These are phyloP conservation scores for Ceratobasidium sp. DNA, from an alignment of 1,284 basidiomycete species.

Conservation along the genomic window DNA sequence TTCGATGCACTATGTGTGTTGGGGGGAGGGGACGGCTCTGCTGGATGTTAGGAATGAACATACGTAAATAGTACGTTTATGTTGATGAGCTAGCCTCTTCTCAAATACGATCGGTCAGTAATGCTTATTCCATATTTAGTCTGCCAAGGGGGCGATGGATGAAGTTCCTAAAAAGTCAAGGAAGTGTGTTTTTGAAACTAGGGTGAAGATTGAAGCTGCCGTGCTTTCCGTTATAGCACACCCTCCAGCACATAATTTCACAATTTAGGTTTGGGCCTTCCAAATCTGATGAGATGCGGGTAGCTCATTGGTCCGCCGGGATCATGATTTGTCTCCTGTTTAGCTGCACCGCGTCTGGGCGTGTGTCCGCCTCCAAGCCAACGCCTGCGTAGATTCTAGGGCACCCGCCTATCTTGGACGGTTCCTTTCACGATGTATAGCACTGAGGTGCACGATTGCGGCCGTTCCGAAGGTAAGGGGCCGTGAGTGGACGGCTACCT, in stretches of 20 bases:
- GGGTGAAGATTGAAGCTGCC: not conserved
- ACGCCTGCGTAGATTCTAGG: not conserved
- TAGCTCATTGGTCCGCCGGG: not conserved
- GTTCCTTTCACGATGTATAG: not conserved
- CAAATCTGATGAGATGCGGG: not conserved
- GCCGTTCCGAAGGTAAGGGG: no score
- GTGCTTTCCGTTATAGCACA: slow-evolving; percentile 18
- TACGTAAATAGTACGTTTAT: not conserved
- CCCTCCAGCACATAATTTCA: slow-evolving; percentile 2
- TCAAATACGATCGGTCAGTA: not conserved
- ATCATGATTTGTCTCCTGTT: not conserved
- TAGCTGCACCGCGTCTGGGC: not conserved
- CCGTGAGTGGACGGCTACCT: no score
- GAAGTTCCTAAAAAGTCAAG: not conserved
- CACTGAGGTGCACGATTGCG: not conserved
- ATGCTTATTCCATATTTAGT: slow-evolving; percentile 7
- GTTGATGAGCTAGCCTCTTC: slow-evolving; percentile 1
- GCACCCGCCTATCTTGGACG: not conserved
- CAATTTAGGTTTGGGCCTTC: not conserved
- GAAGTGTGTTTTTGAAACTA: not conserved
- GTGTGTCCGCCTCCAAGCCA: not conserved
- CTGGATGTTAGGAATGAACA: not conserved
- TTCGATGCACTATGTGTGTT: no score
- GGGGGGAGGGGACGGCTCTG: not conserved
- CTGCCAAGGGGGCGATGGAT: not conserved